Evolutionary conservation across 2,329 filamentous ascomycete species (phyloP).

Genomic region (Aspergillus persii): DNA sequence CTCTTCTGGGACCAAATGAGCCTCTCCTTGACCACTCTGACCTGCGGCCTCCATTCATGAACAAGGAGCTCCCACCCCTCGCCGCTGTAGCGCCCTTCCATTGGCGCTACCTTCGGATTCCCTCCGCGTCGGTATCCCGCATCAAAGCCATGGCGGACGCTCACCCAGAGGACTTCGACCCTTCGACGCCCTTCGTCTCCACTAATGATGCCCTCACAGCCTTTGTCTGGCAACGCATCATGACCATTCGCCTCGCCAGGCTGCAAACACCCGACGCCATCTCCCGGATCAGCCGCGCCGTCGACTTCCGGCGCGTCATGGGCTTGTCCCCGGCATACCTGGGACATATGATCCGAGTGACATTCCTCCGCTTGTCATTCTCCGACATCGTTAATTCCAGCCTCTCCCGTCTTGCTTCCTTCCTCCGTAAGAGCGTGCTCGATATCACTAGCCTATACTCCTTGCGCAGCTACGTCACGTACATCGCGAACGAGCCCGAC

Average conservation of each 20-base stretch:
- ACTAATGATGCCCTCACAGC: conserved; percentile 21
- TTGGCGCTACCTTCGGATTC: conserved; percentile 14
- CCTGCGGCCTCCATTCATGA: neutral
- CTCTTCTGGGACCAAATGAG: conserved; percentile 8
- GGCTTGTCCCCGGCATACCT: conserved; percentile 15
- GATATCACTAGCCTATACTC: conserved; percentile 6
- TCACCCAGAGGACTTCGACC: conserved; percentile 2
- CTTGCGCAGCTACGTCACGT: conserved; percentile 18
- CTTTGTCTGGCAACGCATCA: conserved; percentile 19
- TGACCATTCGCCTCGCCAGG: conserved; percentile 3
- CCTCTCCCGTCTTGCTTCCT: conserved; percentile 1
- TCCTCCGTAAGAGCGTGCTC: neutral
- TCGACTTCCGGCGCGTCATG: conserved; percentile 19
- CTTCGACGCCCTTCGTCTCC: conserved; percentile 9
- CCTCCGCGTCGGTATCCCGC: neutral
- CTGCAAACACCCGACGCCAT: neutral
- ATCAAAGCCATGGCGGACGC: conserved; percentile 6
- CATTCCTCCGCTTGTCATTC: conserved; percentile 10
- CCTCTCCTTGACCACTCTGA: conserved; percentile 15
- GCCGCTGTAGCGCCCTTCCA: conserved; percentile 4
- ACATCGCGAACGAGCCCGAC: conserved; percentile 12
- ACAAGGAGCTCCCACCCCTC: neutral
- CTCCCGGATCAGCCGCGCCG: conserved; percentile 17
- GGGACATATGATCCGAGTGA: conserved; percentile 21
- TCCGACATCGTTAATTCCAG: neutral